phyloP scores from a whole-genome alignment of 176 grass and related monocot genomes.

The Triticum timopheevii region DNA sequence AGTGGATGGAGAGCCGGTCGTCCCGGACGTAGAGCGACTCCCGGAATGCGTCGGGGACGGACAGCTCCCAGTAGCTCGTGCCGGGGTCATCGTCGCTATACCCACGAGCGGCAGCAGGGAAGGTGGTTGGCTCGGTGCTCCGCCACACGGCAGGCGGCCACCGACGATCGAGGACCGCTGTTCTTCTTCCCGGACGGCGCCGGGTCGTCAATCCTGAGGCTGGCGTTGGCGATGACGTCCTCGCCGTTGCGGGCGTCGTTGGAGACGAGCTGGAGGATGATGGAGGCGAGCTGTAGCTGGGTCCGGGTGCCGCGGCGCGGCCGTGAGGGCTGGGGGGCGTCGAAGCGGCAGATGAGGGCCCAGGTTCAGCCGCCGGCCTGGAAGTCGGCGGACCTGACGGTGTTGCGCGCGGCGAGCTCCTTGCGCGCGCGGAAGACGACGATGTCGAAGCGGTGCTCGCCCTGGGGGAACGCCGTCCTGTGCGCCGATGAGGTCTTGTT shows the following conservation, averaged over 20 bases:
- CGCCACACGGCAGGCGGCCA: not conserved
- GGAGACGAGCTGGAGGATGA: not conserved
- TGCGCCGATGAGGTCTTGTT: no score
- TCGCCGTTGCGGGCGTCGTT: not conserved
- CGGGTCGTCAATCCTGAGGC: not conserved
- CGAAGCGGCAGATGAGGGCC: no score
- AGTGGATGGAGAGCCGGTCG: constrained; percentile 1
- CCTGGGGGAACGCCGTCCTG: no score
- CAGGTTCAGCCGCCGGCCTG: no score
- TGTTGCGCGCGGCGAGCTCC: no score
- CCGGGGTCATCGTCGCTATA: not conserved
- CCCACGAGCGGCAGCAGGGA: not conserved
- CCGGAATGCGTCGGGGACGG: not conserved
- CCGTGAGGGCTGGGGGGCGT: no score
- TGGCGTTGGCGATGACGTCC: not conserved
- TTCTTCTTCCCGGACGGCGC: not conserved
- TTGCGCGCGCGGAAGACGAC: no score
- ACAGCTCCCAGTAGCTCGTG: not conserved
- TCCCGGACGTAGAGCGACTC: not conserved
- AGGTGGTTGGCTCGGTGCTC: not conserved
- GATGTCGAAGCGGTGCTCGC: no score
- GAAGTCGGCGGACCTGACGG: no score
- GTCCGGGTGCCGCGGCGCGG: no score
- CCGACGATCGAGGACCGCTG: not conserved
- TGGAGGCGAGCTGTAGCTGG: not conserved